Evolutionary conservation across 768 basidiomycete genomes (phyloP), one percentile per base, ranked within the genome.

Genomic region (Pilatotrama ljubarskyi): DNA sequence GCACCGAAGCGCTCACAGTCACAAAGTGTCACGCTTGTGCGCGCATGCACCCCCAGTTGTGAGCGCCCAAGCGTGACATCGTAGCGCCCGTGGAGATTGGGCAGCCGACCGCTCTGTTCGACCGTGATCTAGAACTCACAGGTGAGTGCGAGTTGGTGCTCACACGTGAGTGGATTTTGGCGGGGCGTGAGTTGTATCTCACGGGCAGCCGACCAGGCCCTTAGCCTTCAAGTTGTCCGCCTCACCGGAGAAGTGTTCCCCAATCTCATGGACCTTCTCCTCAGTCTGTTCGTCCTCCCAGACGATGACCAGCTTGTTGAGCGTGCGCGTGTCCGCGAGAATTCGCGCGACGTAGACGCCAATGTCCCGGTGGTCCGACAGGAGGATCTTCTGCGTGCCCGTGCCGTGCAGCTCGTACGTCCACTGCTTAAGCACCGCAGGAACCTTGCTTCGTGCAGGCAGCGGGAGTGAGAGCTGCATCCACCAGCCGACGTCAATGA

Each of bases 401-500:
- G 48, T 48, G 1, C 58, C 66, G 59, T 68, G 66, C 26, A 70
- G 17, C 35, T 47, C 53, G 17, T 52, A 36, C 2, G 54, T 52
- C 5, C 7, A n/a, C 11, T 32, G 40, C 40, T 48, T 56, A 3
- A 50, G 17, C 25, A n/a, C 6, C 14, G 24, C 29, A 3, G 37
- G 35, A 1, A 36, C 24, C 17, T 20, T 36, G 22, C 41, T 52
- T 1, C 40, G 49, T 15, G 50, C 15, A 5, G 42, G 43, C 9
- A 46, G 29, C 7, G 66, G 56, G 9, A 68, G 46, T 10, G 59
- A 8, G 7, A 65, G n/a, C 55, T 74, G 70, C 64, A 67, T 65
- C 73, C 74, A 74, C 61, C 63, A 72, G 7, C 73, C 72, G 15
- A 71, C 69, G 47, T 73, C 72, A 48, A 74, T 71, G 59, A 72